phyloP scores from a whole-genome alignment of 805 yeast species.

The Osmozyma mogii region DNA sequence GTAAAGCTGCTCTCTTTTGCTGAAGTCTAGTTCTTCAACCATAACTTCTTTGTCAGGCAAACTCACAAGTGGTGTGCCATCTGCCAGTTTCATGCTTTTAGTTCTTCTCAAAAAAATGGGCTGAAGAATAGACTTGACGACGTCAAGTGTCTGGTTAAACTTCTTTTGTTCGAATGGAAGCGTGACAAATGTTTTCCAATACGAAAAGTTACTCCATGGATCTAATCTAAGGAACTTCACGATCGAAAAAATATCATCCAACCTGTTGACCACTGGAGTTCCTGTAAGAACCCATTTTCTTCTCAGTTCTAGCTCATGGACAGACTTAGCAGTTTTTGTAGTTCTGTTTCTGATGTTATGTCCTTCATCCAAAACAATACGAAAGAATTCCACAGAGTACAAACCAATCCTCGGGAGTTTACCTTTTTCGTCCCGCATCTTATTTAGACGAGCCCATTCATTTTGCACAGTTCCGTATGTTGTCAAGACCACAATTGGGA shows the following conservation, averaged over 20 bases:
- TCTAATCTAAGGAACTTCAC: slow-evolving; percentile 69
- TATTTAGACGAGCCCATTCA: slow-evolving; percentile 52
- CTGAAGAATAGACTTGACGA: slow-evolving; percentile 77
- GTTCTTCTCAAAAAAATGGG: slow-evolving; percentile 82
- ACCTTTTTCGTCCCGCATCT: slow-evolving; percentile 19
- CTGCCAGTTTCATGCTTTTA: slow-evolving; percentile 66
- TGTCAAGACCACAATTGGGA: slow-evolving; percentile 69
- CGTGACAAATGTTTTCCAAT: slow-evolving; percentile 84
- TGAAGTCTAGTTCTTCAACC: slow-evolving; percentile 60
- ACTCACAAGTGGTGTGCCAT: slow-evolving; percentile 68
- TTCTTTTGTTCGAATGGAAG: slow-evolving; percentile 73
- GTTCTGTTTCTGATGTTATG: slow-evolving; percentile 77
- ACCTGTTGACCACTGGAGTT: slow-evolving; percentile 81
- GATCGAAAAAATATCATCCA: slow-evolving; percentile 79
- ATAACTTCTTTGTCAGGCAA: slow-evolving; percentile 70
- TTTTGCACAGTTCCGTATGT: slow-evolving; percentile 82
- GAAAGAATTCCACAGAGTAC: slow-evolving; percentile 63
- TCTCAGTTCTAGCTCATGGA: slow-evolving; percentile 53
- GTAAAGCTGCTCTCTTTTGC: slow-evolving; percentile 53
- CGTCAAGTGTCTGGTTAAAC: slow-evolving; percentile 64
- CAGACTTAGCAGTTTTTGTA: slow-evolving; percentile 73
- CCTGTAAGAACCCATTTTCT: slow-evolving; percentile 87
- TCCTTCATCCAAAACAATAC: slow-evolving; percentile 84
- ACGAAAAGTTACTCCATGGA: slow-evolving; percentile 82
- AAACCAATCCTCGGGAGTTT: slow-evolving; percentile 42